Conservation (phyloP, 2,329 filamentous ascomycete genomes). For the Incumbomyces delicatus region DNA sequence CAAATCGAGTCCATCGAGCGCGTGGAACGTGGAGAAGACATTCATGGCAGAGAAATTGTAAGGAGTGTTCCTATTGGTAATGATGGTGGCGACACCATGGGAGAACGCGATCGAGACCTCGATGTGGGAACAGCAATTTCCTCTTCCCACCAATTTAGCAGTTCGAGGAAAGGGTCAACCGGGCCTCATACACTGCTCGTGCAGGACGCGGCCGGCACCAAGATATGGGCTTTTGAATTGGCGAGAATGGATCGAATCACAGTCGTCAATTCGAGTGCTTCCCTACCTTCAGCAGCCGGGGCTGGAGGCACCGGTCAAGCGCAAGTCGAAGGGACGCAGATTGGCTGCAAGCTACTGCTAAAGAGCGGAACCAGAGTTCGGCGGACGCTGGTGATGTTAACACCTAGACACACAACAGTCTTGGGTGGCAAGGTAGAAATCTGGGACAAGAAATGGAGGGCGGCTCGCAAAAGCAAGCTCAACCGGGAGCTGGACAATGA, state of each 20-base stretch:
- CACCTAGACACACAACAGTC: constrained; percentile 56
- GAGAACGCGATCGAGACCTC: not conserved
- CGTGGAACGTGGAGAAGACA: constrained; percentile 40
- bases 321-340: constrained; percentile 44
- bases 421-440: constrained; percentile 81
- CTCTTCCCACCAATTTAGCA: constrained; percentile 11
- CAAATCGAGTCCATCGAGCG: constrained; percentile 65
- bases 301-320: constrained; percentile 9
- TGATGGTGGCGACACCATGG: constrained; percentile 18
- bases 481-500: constrained; percentile 43
- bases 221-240: constrained; percentile 64
- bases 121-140: constrained; percentile 5
- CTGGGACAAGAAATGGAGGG: constrained; percentile 68
- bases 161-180: constrained; percentile 21
- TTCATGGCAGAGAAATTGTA: constrained; percentile 69
- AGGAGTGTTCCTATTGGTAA: constrained; percentile 53
- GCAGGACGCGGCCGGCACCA: constrained; percentile 65
- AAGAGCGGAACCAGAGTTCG: constrained; percentile 55
- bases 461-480: constrained; percentile 59
- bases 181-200: constrained; percentile 71
- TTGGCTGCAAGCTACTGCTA: constrained; percentile 75
- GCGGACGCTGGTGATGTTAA: constrained; percentile 68
- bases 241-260: constrained; percentile 55
- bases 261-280: constrained; percentile 27
- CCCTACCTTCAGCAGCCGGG: not conserved